These are phyloP conservation scores for Penicillium sp. DNA, from an alignment of 2,329 filamentous ascomycete genomes.

Conservation along the genomic window DNA sequence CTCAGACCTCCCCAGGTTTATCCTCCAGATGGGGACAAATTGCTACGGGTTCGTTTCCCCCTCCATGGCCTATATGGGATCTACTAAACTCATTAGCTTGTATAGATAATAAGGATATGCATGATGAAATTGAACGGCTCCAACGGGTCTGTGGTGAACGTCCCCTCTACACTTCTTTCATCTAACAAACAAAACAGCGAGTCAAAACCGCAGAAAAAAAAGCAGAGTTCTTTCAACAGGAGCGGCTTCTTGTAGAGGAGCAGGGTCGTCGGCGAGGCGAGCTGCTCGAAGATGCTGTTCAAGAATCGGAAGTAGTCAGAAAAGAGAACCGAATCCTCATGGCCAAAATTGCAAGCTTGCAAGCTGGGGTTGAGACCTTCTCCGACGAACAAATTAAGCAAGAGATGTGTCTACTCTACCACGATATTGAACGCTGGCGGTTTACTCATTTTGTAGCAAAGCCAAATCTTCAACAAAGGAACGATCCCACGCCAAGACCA, in stretches of 20 bases:
- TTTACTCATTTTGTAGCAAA: slow-evolving; percentile 6
- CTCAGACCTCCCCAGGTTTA: not conserved
- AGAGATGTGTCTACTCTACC: slow-evolving; percentile 9
- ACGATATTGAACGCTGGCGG: slow-evolving; percentile 11
- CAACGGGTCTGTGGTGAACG: not conserved
- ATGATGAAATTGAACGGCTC: not conserved
- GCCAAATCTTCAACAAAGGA: not conserved
- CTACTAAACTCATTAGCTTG: not conserved
- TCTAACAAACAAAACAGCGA: not conserved
- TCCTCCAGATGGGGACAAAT: not conserved
- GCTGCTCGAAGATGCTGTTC: not conserved
- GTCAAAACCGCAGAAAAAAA: not conserved
- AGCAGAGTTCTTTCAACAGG: not conserved
- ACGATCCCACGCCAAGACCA: not conserved
- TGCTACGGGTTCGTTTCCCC: not conserved
- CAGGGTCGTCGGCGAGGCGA: slow-evolving; percentile 3
- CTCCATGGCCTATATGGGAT: not conserved
- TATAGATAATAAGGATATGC: not conserved
- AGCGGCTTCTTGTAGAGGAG: not conserved
- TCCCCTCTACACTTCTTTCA: no score
- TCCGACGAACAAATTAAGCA: slow-evolving; percentile 9
- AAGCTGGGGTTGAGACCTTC: slow-evolving; percentile 3
- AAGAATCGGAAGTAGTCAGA: not conserved
- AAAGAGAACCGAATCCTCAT: slow-evolving; percentile 1
- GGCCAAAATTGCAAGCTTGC: slow-evolving; percentile 2